These are phyloP conservation scores for Avena sativa DNA, from an alignment of 176 grass and related monocot species.

Conservation along the genomic window DNA sequence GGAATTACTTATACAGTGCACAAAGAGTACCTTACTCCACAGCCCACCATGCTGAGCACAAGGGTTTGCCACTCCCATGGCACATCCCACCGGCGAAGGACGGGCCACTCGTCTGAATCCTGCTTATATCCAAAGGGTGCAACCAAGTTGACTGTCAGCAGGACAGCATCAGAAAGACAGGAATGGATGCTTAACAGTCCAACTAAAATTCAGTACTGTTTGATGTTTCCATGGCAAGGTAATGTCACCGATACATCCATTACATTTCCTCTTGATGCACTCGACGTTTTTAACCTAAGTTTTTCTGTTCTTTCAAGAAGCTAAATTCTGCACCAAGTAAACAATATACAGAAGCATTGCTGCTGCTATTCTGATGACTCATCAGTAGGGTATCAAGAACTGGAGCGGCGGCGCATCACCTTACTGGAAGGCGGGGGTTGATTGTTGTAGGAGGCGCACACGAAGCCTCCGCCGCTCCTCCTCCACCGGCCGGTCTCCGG, in stretches of 20 bases:
- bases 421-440: conserved; percentile 45
- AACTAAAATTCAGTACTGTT: conserved; percentile 5
- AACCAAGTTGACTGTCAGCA: background rate
- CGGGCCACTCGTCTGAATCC: conserved; percentile 56
- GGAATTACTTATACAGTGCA: background rate
- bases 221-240: background rate
- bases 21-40: conserved; percentile 69
- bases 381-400: background rate
- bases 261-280: background rate
- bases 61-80: conserved; percentile 90
- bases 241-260: background rate
- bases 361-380: background rate
- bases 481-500: conserved; percentile 23
- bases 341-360: background rate
- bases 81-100: conserved; percentile 87
- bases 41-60: conserved; percentile 73
- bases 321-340: conserved; percentile 16
- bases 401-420: conserved; percentile 39
- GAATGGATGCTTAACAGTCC: conserved; percentile 3
- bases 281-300: background rate
- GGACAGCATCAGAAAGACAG: conserved; percentile 6
- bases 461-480: conserved; percentile 30
- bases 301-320: background rate
- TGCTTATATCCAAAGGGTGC: conserved; percentile 30
- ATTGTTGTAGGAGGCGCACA: conserved; percentile 54